A percentile compares a stretch with the other conserved stretches of the same genome.
Evolutionary conservation across 176 grass and related monocot genomes (phyloP).

Genomic region (Stipa capillata): DNA sequence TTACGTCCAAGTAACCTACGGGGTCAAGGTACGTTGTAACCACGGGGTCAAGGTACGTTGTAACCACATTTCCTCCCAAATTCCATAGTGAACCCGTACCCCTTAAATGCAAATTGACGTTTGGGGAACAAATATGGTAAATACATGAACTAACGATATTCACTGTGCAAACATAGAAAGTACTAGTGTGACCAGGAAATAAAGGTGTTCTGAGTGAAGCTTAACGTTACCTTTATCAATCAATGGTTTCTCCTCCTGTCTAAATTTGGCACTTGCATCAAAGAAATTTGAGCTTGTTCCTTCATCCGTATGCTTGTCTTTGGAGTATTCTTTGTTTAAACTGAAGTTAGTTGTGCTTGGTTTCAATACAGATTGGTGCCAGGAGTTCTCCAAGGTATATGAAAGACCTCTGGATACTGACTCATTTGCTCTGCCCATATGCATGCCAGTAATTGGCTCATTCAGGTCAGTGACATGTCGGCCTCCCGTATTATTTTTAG

Average conservation of each 20-base stretch:
- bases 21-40: background rate
- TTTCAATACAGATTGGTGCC: constrained; percentile 17
- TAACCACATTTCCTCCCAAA: background rate
- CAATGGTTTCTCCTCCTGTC: constrained; percentile 32
- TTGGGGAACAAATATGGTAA: background rate
- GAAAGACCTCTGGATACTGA: constrained; percentile 19
- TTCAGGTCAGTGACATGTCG: constrained; percentile 50
- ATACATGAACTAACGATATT: background rate
- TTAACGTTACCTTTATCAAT: constrained; percentile 53
- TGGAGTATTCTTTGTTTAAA: constrained; percentile 42
- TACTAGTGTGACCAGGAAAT: background rate
- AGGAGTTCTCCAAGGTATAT: constrained; percentile 19
- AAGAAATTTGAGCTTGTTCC: constrained; percentile 56
- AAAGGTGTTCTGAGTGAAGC: background rate
- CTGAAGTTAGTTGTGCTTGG: constrained; percentile 39
- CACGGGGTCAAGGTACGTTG: background rate
- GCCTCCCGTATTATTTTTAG: constrained; percentile 14
- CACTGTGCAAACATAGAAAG: constrained; percentile 7
- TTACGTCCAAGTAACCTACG: background rate
- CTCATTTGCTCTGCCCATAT: constrained; percentile 11
- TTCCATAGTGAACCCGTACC: background rate
- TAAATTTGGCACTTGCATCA: constrained; percentile 21
- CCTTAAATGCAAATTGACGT: background rate
- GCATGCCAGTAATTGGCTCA: constrained; percentile 37
- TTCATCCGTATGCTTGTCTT: constrained; percentile 39